Evolutionary conservation across 345 rosid genomes (phyloP), one percentile per base, ranked within the genome.

Genomic region (Firmiana major): DNA sequence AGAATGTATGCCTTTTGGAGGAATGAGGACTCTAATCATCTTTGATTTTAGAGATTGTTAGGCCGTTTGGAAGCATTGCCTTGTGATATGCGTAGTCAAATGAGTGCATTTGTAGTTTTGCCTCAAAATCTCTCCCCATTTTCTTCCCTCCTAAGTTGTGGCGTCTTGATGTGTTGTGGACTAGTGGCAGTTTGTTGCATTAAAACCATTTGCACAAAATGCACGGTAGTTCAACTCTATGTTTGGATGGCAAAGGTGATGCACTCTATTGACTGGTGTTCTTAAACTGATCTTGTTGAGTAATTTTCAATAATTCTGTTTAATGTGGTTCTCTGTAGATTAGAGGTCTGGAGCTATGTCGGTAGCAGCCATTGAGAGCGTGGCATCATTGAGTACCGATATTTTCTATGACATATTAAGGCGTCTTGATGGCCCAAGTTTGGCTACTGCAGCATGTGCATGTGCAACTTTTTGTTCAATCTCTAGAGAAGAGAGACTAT

Each of bases 381-480:
- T 82, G 82, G 83, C 87, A 26, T 87, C 89, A 9, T 77, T 89
- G 77, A 85, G 86, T 79, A 85, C 89, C 8, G 96, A 91, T 74
- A 67, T 91, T 71, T 91, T 87, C 85, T 89, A 89, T 31, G 96
- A 91, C 76, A 91, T 91, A 87, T 73, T 91, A 78, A 86, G 84
- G 84, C 96, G 93, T 46, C 91, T 91, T 34, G 96, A 91, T 84
- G 96, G 96, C 46, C 85, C 85, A 22, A 87, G 87, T 48, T 84
- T 91, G 86, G 96, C 96, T 62, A 85, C 83, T 76, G 96, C 93
- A 10, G 93, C 96, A 71, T 91, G 96, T 84, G 78, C 91, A 17
- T 91, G 96, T 53, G 90, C 88, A 10, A 83, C 92, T 17, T 88
- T 91, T 78, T 87, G 85, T 74, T 89, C 93, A 53, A 87, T 91